Conservation (phyloP, 2,329 filamentous ascomycete genomes). For the Calonectria honghensis region DNA sequence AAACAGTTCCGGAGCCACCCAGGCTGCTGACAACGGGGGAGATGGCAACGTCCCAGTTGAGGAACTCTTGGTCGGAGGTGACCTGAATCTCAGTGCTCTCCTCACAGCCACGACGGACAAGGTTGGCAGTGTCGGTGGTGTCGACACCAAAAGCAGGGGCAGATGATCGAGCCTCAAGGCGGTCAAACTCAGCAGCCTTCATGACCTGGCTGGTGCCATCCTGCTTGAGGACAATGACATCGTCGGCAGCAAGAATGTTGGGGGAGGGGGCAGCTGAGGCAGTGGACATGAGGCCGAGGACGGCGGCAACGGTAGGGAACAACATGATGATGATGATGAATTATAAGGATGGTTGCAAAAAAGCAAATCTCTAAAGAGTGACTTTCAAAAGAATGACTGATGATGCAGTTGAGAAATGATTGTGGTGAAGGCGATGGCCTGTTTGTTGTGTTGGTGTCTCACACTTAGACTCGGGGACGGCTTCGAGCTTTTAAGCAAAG, state of each 20-base stretch:
- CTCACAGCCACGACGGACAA: slow-evolving; percentile 42
- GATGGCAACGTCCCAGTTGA: slow-evolving; percentile 51
- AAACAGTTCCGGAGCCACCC: slow-evolving; percentile 42
- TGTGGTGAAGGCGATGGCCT: background rate
- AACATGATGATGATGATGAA: slow-evolving; percentile 35
- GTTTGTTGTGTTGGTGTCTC: background rate
- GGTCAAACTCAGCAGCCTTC: slow-evolving; percentile 46
- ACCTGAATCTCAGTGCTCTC: slow-evolving; percentile 49
- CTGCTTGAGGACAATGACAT: slow-evolving; percentile 46
- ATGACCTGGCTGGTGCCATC: slow-evolving; percentile 48
- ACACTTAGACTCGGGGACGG: slow-evolving; percentile 3
- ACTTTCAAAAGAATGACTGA: slow-evolving; percentile 20
- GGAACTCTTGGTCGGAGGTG: slow-evolving; percentile 46
- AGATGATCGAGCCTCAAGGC: slow-evolving; percentile 37
- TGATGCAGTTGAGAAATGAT: slow-evolving; percentile 3
- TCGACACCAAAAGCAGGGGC: slow-evolving; percentile 7
- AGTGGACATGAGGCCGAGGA: slow-evolving; percentile 45
- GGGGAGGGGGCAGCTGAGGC: slow-evolving; percentile 42
- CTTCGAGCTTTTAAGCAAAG: slow-evolving; percentile 24
- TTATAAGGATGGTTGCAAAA: slow-evolving; percentile 19
- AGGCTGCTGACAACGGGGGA: slow-evolving; percentile 50
- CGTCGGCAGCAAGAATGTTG: slow-evolving; percentile 40
- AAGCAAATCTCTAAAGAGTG: slow-evolving; percentile 8
- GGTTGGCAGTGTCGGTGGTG: background rate
- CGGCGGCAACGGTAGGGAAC: slow-evolving; percentile 43